Conservation (phyloP, 306 rosid genomes). For the Medicago ruthenica region DNA sequence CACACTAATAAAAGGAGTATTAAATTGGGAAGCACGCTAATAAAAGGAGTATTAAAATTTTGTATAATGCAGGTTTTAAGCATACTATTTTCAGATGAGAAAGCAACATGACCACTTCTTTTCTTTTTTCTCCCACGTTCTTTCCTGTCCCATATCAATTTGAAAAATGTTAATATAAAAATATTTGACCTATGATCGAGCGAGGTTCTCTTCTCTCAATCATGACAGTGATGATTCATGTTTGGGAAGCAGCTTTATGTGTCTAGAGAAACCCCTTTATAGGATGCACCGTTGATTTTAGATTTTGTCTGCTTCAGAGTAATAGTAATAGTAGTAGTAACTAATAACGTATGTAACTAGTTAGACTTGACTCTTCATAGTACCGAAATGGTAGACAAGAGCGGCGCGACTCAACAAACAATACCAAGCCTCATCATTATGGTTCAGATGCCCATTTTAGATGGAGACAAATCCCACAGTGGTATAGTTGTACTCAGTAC, state of each 20-base stretch:
- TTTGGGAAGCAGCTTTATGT: conserved; percentile 47
- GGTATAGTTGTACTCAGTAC: no score
- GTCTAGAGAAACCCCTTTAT: conserved; percentile 36
- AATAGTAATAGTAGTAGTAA: not conserved
- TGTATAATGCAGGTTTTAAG: no score
- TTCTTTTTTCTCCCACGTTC: not conserved
- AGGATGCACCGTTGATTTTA: conserved; percentile 43
- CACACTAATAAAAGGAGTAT: no score
- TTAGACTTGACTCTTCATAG: not conserved
- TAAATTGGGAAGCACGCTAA: no score
- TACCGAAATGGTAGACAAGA: conserved; percentile 26
- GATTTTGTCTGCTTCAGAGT: conserved; percentile 42
- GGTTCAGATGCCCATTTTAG: no score
- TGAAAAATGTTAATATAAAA: not conserved
- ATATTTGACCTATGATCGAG: conserved; percentile 18
- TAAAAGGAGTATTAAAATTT: no score
- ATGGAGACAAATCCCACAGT: no score
- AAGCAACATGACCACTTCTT: conserved; percentile 44
- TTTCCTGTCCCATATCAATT: not conserved
- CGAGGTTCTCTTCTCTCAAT: conserved; percentile 29
- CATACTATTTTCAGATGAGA: conserved; percentile 12
- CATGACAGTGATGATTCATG: conserved; percentile 56
- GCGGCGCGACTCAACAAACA: conserved; percentile 25
- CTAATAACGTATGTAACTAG: not conserved
- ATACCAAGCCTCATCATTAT: no score